Evolutionary conservation across 257 asterid genomes (phyloP).

Genomic region (Pogostemon cablin): DNA sequence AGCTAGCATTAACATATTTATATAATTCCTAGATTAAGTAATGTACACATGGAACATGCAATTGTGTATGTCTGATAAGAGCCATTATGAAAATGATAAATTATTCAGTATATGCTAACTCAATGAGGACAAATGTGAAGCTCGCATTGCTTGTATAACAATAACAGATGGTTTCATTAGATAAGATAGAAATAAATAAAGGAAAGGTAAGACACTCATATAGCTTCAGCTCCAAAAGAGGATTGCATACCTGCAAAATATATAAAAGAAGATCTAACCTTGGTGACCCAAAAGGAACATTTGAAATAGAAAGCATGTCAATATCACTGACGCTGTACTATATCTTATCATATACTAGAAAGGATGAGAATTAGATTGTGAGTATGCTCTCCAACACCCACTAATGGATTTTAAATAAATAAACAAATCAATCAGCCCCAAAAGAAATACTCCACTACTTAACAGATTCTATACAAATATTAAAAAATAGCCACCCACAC

Average conservation of each 20-base stretch:
- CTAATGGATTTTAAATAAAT: too few species aligned
- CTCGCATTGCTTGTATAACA: background rate
- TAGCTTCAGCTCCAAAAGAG: slow-evolving; percentile 10
- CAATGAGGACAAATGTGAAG: slow-evolving; percentile 1
- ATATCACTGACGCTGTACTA: slow-evolving; percentile 52
- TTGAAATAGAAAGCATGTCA: slow-evolving; percentile 92
- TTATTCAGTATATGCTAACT: background rate
- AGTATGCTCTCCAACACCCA: too few species aligned
- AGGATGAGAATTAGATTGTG: too few species aligned
- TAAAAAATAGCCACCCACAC: too few species aligned
- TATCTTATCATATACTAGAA: slow-evolving; percentile 40
- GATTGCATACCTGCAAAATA: background rate
- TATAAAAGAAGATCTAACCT: slow-evolving; percentile 49
- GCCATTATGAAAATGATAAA: background rate
- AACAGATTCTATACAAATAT: too few species aligned
- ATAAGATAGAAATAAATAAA: background rate
- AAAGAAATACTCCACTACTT: too few species aligned
- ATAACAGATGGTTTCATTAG: background rate
- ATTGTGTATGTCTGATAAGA: background rate
- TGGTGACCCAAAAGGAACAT: slow-evolving; percentile 70
- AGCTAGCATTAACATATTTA: background rate
- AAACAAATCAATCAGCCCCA: too few species aligned
- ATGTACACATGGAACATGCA: background rate
- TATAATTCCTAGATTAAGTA: background rate
- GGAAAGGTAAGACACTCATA: background rate